These are phyloP conservation scores for Triticum urartu DNA, from an alignment of 176 grass and related monocot species.

Conservation along the genomic window DNA sequence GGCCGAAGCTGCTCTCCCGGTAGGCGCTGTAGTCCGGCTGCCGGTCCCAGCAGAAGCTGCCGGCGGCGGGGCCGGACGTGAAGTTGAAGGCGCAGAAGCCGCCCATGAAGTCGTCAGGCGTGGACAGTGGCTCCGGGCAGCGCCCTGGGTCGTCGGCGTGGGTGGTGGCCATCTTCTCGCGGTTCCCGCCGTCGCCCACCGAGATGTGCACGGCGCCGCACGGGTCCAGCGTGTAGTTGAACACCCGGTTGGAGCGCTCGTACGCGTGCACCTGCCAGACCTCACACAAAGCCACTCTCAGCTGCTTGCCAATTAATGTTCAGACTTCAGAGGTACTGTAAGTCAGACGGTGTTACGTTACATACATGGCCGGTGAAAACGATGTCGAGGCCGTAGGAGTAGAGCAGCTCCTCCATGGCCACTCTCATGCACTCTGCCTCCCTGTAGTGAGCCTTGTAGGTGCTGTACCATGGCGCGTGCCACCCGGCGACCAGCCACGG, in stretches of 20 bases:
- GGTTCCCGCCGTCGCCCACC: constrained; percentile 8
- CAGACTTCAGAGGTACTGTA: not conserved
- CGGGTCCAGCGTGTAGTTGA: constrained; percentile 40
- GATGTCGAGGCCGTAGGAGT: constrained; percentile 62
- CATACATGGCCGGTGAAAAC: constrained; percentile 87
- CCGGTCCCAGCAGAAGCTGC: constrained; percentile 78
- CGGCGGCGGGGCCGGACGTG: constrained; percentile 59
- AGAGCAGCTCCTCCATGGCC: constrained; percentile 92
- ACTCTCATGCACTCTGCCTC: constrained; percentile 88
- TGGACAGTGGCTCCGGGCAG: constrained; percentile 53
- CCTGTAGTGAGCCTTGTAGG: constrained; percentile 73
- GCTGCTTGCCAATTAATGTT: not conserved
- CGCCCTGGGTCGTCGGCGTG: constrained; percentile 62
- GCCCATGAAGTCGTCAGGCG: constrained; percentile 10
- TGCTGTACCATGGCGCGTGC: constrained; percentile 94
- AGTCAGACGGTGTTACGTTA: not conserved
- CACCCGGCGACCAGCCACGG: constrained; percentile 82
- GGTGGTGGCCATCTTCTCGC: constrained; percentile 50
- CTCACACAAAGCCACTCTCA: not conserved
- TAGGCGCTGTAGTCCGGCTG: constrained; percentile 16
- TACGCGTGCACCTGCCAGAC: constrained; percentile 75
- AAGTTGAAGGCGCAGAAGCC: constrained; percentile 57
- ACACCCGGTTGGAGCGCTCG: constrained; percentile 85
- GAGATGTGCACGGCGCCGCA: constrained; percentile 21
- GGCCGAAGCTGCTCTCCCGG: constrained; percentile 69